These are phyloP conservation scores for Hypericum androsaemum DNA, from an alignment of 345 rosid genomes.

Conservation along the genomic window DNA sequence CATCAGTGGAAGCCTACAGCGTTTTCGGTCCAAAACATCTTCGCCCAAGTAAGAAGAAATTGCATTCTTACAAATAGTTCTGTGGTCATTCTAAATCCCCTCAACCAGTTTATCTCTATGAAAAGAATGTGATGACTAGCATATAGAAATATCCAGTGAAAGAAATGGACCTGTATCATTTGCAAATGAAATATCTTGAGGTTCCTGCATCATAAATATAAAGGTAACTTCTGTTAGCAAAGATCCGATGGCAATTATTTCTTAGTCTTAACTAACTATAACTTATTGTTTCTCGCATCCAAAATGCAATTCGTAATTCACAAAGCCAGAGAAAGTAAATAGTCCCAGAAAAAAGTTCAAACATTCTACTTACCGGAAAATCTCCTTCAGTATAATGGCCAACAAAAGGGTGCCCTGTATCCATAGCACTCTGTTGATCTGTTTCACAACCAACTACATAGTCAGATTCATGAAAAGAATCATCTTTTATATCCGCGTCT, in stretches of 20 bases:
- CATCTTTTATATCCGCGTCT: slow-evolving; percentile 14
- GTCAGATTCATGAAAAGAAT: slow-evolving; percentile 19
- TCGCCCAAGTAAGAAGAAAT: too few relatives aligned
- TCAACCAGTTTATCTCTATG: too few relatives aligned
- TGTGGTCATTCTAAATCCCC: too few relatives aligned
- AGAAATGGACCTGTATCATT: slow-evolving; percentile 74
- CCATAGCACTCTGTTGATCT: slow-evolving; percentile 27
- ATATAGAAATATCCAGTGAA: slow-evolving; percentile 5
- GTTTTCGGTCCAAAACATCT: too few relatives aligned
- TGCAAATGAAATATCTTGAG: slow-evolving; percentile 32
- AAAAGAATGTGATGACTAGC: background rate
- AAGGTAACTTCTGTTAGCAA: slow-evolving; percentile 1
- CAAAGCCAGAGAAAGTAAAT: slow-evolving; percentile 5
- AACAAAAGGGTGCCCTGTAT: slow-evolving; percentile 21
- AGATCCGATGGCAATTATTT: too few relatives aligned
- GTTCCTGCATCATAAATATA: slow-evolving; percentile 47
- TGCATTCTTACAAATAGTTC: too few relatives aligned
- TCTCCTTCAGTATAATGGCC: slow-evolving; percentile 25
- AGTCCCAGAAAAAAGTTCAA: background rate
- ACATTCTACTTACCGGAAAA: slow-evolving; percentile 35
- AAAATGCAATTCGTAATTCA: background rate
- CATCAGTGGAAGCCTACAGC: too few relatives aligned
- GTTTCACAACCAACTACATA: slow-evolving; percentile 21
- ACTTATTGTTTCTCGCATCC: too few relatives aligned
- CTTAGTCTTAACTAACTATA: too few relatives aligned